Percentiles rank a stretch among this genome's conserved stretches.
Conservation (phyloP, 2,329 filamentous ascomycete species). For the Cytospora mali region DNA sequence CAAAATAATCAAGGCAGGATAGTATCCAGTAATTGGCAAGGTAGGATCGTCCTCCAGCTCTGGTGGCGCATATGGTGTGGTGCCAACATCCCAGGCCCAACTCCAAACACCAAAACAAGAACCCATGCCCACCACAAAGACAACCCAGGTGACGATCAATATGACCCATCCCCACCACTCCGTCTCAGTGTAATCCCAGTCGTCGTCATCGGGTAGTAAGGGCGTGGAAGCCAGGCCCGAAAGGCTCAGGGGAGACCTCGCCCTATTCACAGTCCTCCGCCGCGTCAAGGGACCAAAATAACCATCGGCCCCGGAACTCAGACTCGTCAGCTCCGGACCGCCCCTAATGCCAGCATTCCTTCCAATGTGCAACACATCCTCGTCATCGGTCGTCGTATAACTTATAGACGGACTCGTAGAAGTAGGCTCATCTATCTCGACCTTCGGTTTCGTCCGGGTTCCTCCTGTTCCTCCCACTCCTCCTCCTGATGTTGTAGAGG, state of each 20-base stretch:
- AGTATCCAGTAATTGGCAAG: constrained; percentile 94
- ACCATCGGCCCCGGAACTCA: constrained; percentile 63
- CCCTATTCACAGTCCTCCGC: constrained; percentile 52
- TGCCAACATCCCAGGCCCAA: constrained; percentile 98
- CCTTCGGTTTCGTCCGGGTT: constrained; percentile 21
- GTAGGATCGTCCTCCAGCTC: constrained; percentile 95
- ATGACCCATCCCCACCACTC: constrained; percentile 99
- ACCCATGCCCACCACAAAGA: constrained; percentile 96
- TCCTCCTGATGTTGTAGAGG: constrained; percentile 2
- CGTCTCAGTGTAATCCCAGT: constrained; percentile 92
- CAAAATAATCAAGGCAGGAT: constrained; percentile 89
- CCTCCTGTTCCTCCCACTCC: background rate
- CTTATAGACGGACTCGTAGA: constrained; percentile 58
- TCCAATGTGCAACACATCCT: constrained; percentile 71
- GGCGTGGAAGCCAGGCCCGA: constrained; percentile 54
- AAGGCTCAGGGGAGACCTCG: constrained; percentile 64
- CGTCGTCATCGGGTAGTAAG: constrained; percentile 51
- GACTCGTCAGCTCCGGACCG: constrained; percentile 42
- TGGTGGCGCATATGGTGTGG: constrained; percentile 91
- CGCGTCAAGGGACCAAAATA: constrained; percentile 58
- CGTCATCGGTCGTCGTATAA: constrained; percentile 81
- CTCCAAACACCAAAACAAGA: constrained; percentile 94
- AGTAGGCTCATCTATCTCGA: constrained; percentile 29
- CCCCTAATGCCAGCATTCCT: constrained; percentile 48
- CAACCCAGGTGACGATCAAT: constrained; percentile 86